Evolutionary conservation across 352 stramenopile species (phyloP), one percentile per base, ranked within the genome.

Genomic region (Phytophthora fragariaefolia): DNA sequence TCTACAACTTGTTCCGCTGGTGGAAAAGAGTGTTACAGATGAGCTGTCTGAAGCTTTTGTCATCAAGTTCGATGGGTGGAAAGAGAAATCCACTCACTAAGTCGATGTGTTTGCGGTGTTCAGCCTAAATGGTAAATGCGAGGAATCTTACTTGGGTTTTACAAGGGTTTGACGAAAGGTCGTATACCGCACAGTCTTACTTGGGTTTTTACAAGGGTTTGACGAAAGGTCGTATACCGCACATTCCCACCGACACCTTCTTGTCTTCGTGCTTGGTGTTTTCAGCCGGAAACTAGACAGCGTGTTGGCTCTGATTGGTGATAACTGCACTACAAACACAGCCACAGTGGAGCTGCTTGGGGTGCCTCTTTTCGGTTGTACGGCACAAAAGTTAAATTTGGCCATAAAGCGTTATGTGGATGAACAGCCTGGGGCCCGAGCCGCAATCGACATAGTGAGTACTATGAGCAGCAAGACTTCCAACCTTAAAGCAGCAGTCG

Each of bases 301-400:
- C 28, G 13, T 56, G 28, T 27, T 46, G n/a, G 28, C 32, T 7
- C 8, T 56, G 18, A 56, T 46, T 24, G 28, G 49, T 3, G 49
- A 46, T 20, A 56, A 56, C 18, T 46, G 49, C 9, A 0, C 49
- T 4, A 56, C 49, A 4, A 56, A 56, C 49, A 22, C 43, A 30
- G 30, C 49, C n/a, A 46, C 28, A 1, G 28, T 18, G 3, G 30
- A 17, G 7, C 30, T 56, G 18, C n/a, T 56, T 0, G 28, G n/a
- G 4, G 30, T 40, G 32, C 32, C 12, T 15, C 32, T 40, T 18
- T 15, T 40, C 5, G 32, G 32, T 2, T 40, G 32, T 17, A 15
- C 32, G 12, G 17, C 12, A 2, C 32, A 40, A 3, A 40, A 40
- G 10, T 15, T 40, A 15, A 18, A 40, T 2, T 15, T 40, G 17